A percentile compares a stretch with the other conserved stretches of the same genome.
Conservation (phyloP, 495 filamentous ascomycete species). For the Physcia stellaris region DNA sequence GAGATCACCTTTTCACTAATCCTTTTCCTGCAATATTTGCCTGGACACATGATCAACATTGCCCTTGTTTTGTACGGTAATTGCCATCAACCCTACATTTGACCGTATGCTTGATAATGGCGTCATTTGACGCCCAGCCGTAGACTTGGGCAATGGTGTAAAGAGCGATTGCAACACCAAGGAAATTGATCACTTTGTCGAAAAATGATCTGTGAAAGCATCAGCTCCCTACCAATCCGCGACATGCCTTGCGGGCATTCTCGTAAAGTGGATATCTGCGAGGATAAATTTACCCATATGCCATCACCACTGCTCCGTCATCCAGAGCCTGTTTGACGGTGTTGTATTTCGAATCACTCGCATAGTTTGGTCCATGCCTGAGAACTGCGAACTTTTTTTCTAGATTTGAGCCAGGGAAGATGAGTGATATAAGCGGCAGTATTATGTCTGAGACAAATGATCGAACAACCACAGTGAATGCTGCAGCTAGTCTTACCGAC, state of each 20-base stretch:
- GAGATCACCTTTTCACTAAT: conserved; percentile 50
- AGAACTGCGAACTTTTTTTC: conserved; percentile 64
- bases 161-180: conserved; percentile 50
- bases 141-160: conserved; percentile 56
- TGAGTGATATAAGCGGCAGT: conserved; percentile 51
- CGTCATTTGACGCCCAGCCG: conserved; percentile 43
- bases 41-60: too few species aligned
- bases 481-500: conserved; percentile 43
- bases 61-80: too few species aligned
- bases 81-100: too few species aligned
- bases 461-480: conserved; percentile 59
- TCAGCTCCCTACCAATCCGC: neutral
- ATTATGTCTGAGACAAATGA: conserved; percentile 61
- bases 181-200: conserved; percentile 51
- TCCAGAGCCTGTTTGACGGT: conserved; percentile 51
- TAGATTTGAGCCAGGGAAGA: conserved; percentile 58
- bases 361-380: conserved; percentile 37
- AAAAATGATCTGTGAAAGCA: conserved; percentile 45
- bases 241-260: neutral
- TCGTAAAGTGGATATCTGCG: neutral
- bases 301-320: conserved; percentile 59
- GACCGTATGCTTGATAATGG: conserved; percentile 56
- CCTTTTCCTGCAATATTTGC: conserved; percentile 55
- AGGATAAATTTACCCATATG: conserved; percentile 45
- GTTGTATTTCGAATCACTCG: conserved; percentile 44